Evolutionary conservation across 129 eudicot genomes (phyloP).

Genomic region (Ambrosia trifida): DNA sequence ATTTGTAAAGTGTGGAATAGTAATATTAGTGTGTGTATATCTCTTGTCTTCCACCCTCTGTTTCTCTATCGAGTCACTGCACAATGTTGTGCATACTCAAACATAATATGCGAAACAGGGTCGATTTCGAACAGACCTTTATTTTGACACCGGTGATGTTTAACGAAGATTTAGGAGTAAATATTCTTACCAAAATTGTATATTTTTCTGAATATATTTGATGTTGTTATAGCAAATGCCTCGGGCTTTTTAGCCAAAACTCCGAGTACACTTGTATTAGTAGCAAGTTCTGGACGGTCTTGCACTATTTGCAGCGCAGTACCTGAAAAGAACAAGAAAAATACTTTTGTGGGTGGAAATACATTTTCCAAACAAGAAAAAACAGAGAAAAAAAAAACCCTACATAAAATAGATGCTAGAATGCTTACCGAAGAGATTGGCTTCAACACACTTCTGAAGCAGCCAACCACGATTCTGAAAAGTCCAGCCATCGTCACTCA

Average conservation of each 20-base stretch:
- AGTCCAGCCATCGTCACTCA: conserved; percentile 29
- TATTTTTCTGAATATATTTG: conserved; percentile 15
- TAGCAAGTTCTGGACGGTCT: conserved; percentile 25
- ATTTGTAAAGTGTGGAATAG: no score
- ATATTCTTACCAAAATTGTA: conserved; percentile 15
- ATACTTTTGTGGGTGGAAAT: neutral
- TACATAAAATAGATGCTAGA: neutral
- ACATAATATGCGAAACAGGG: no score
- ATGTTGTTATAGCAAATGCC: conserved; percentile 14
- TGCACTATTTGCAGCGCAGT: conserved; percentile 31
- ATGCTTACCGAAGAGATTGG: conserved; percentile 44
- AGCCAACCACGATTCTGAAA: conserved; percentile 32
- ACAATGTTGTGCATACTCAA: no score
- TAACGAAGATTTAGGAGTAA: neutral
- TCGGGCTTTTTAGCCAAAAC: conserved; percentile 40
- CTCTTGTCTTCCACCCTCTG: no score
- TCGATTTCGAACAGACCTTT: no score
- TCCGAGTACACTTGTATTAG: conserved; percentile 20
- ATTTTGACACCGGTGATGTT: neutral
- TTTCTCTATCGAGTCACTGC: no score
- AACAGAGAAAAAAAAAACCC: neutral
- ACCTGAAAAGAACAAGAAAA: conserved; percentile 17
- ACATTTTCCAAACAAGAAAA: neutral
- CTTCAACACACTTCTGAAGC: conserved; percentile 38
- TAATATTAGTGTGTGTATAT: no score